These are phyloP conservation scores for Cyclaneusma minus DNA, from an alignment of 2,329 filamentous ascomycete species.

Conservation along the genomic window DNA sequence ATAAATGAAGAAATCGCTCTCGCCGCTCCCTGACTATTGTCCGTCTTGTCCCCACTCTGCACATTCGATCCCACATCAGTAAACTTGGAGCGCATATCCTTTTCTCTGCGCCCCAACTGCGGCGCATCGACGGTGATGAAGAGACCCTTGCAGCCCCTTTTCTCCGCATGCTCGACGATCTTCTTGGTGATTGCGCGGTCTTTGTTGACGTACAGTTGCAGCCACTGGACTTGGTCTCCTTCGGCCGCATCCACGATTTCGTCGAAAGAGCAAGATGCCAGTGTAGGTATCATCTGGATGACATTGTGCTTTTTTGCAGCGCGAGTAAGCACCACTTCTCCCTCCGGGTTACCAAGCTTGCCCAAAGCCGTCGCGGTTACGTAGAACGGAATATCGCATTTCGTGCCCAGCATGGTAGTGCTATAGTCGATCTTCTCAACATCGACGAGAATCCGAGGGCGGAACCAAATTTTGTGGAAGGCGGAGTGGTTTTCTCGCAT, in stretches of 20 bases:
- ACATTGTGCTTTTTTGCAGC: constrained; percentile 77
- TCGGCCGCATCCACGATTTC: constrained; percentile 80
- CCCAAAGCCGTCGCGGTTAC: constrained; percentile 91
- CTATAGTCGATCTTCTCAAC: constrained; percentile 76
- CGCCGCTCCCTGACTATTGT: constrained; percentile 82
- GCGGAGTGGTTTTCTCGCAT: constrained; percentile 90
- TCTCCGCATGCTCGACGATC: constrained; percentile 85
- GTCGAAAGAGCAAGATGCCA: constrained; percentile 94
- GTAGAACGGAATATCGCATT: constrained; percentile 79
- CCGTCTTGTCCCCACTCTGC: constrained; percentile 59
- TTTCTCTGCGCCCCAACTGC: constrained; percentile 85
- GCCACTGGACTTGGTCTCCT: constrained; percentile 80
- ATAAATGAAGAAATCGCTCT: constrained; percentile 94
- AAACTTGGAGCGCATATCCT: constrained; percentile 95
- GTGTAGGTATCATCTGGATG: constrained; percentile 95
- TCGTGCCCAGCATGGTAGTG: constrained; percentile 88
- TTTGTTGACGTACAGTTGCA: constrained; percentile 96
- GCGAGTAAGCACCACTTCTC: constrained; percentile 79
- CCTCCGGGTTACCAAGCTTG: constrained; percentile 86
- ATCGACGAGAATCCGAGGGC: constrained; percentile 75
- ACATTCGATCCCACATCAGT: constrained; percentile 70
- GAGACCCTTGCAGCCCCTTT: constrained; percentile 79
- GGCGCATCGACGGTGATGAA: constrained; percentile 99
- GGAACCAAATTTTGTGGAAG: constrained; percentile 96
- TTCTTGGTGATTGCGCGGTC: constrained; percentile 78